phyloP scores from a whole-genome alignment of 2,329 filamentous ascomycete genomes.

The Didymella segeticola region DNA sequence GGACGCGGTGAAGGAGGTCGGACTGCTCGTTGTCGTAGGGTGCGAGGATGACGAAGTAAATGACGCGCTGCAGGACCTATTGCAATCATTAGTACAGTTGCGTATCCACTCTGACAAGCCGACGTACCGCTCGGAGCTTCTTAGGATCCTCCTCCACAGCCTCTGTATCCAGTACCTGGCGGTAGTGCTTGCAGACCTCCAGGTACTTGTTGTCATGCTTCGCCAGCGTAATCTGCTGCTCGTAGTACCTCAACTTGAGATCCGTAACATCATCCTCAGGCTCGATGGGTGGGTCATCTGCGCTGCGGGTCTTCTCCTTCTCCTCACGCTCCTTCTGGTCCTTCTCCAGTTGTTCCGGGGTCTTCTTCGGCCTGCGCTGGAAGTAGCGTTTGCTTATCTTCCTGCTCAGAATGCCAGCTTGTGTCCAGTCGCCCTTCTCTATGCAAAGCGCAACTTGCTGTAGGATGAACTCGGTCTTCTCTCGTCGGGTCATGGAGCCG shows the following conservation, averaged over 20 bases:
- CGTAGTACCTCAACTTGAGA: slow-evolving; percentile 93
- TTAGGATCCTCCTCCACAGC: slow-evolving; percentile 88
- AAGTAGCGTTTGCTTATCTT: slow-evolving; percentile 98
- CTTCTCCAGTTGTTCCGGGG: slow-evolving; percentile 85
- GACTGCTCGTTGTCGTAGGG: slow-evolving; percentile 99
- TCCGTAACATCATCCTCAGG: slow-evolving; percentile 91
- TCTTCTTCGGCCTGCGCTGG: slow-evolving; percentile 88
- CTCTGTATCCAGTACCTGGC: slow-evolving; percentile 95
- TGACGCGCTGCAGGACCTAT: slow-evolving; percentile 88
- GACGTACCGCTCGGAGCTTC: slow-evolving; percentile 81
- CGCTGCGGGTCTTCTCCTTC: slow-evolving; percentile 80
- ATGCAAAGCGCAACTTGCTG: slow-evolving; percentile 95
- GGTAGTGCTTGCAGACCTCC: slow-evolving; percentile 97
- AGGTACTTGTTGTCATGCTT: slow-evolving; percentile 98
- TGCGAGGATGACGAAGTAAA: slow-evolving; percentile 96
- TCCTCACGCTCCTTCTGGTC: slow-evolving; percentile 84
- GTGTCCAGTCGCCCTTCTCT: slow-evolving; percentile 93
- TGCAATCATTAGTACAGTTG: slow-evolving; percentile 5
- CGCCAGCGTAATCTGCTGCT: slow-evolving; percentile 93
- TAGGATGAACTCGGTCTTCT: slow-evolving; percentile 99
- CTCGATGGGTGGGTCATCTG: slow-evolving; percentile 77
- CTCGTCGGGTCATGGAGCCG: slow-evolving; percentile 93
- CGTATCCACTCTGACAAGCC: neutral
- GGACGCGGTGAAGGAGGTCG: slow-evolving; percentile 92
- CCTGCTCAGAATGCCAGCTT: slow-evolving; percentile 88